A percentile compares a stretch with the other conserved stretches of the same genome.
Conservation (phyloP, 73 alveolate species). For the Uronychia setigera region DNA sequence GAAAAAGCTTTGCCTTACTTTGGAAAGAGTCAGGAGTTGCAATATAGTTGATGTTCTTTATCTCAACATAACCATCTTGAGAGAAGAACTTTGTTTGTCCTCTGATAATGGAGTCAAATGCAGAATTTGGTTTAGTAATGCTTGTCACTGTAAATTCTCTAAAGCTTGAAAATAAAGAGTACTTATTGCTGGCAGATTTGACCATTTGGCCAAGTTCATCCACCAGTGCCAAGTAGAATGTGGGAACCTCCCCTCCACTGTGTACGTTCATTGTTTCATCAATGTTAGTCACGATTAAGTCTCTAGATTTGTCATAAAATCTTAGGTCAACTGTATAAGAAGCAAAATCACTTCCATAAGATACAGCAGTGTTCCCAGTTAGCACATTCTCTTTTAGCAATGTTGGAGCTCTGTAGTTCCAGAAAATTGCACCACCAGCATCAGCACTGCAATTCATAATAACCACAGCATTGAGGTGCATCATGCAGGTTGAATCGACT, state of each 20-base stretch:
- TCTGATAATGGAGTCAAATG: neutral
- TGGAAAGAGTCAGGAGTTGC: neutral
- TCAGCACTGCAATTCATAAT: neutral
- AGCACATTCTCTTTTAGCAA: neutral
- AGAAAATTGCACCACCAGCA: conserved; percentile 10
- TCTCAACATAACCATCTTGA: neutral
- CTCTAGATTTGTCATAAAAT: neutral
- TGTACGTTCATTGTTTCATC: neutral
- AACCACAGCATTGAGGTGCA: too few species aligned
- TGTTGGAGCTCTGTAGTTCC: conserved; percentile 10
- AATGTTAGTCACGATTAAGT: neutral
- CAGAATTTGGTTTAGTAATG: neutral
- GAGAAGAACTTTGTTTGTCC: neutral
- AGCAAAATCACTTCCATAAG: conserved; percentile 1
- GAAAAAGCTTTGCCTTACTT: neutral
- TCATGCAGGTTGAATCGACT: too few species aligned
- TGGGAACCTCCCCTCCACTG: neutral
- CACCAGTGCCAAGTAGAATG: neutral
- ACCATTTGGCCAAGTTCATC: neutral
- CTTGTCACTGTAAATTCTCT: neutral
- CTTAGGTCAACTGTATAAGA: neutral
- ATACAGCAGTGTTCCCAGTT: neutral
- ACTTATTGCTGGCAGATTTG: neutral
- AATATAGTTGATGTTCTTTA: neutral
- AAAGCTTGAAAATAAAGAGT: neutral